Evolutionary conservation across 208 protist genomes (phyloP).

Genomic region (Acanthamoeba castellanii): DNA sequence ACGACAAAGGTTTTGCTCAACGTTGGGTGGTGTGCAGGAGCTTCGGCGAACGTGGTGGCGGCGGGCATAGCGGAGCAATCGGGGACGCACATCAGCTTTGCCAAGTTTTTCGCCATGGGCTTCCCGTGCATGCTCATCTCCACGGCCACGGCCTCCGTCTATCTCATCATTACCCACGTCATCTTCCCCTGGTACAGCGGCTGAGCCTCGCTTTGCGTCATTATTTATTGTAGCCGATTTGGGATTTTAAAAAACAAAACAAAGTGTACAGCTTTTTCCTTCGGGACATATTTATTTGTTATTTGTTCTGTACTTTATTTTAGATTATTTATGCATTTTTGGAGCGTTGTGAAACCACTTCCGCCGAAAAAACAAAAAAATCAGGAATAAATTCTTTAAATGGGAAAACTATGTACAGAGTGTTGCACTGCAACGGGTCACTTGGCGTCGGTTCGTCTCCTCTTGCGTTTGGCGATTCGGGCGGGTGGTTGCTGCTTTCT

Average conservation of each 20-base stretch:
- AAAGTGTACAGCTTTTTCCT: no score
- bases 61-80: slow-evolving; percentile 80
- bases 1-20: slow-evolving; percentile 84
- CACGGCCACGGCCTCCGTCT: slow-evolving; percentile 76
- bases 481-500: not conserved
- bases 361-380: no score
- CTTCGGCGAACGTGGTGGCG: slow-evolving; percentile 85
- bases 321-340: no score
- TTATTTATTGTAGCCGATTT: no score
- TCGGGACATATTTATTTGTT: no score
- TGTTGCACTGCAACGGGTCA: not conserved
- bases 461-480: not conserved
- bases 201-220: no score
- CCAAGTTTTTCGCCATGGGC: slow-evolving; percentile 79
- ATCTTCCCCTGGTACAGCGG: slow-evolving; percentile 56
- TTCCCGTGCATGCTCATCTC: slow-evolving; percentile 85
- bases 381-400: not conserved
- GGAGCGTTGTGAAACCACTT: no score
- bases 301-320: no score
- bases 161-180: slow-evolving; percentile 80
- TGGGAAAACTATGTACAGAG: not conserved
- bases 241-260: no score
- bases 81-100: slow-evolving; percentile 81
- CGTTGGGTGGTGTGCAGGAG: slow-evolving; percentile 85
- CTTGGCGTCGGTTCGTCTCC: not conserved